Percentiles rank a stretch among this genome's conserved stretches.
These are phyloP conservation scores for Fagopyrum homotropicum DNA, from an alignment of 148 eudicot genomes.

Conservation along the genomic window DNA sequence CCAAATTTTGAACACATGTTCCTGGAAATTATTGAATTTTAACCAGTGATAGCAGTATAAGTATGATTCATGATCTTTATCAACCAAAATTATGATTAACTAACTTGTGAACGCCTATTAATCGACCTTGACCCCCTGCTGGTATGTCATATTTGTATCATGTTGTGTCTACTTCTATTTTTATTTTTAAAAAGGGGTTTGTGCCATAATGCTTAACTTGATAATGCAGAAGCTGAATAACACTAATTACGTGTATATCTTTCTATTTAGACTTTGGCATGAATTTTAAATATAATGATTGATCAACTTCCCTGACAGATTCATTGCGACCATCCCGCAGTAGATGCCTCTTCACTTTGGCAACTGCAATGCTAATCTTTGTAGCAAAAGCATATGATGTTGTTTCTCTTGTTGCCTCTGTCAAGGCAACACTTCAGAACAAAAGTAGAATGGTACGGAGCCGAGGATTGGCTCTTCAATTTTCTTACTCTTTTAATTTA, in stretches of 20 bases:
- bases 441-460: conserved; percentile 46
- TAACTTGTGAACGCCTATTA: no score
- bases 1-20: no score
- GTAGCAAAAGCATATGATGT: conserved; percentile 74
- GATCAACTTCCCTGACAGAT: conserved; percentile 36
- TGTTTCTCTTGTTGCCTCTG: conserved; percentile 50
- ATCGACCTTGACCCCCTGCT: not conserved
- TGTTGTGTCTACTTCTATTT: not conserved
- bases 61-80: not conserved
- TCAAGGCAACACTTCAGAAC: conserved; percentile 45
- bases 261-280: not conserved
- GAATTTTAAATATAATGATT: not conserved
- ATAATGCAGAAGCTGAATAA: not conserved
- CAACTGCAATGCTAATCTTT: conserved; percentile 78
- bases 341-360: conserved; percentile 76
- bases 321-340: conserved; percentile 76
- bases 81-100: not conserved
- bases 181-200: not conserved
- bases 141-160: not conserved
- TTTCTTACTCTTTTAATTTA: not conserved
- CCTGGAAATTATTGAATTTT: no score
- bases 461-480: not conserved
- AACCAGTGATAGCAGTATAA: not conserved
- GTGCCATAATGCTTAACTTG: not conserved
- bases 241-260: not conserved